Conservation (phyloP, 768 basidiomycete species). For the Rhizopogon rudus region DNA sequence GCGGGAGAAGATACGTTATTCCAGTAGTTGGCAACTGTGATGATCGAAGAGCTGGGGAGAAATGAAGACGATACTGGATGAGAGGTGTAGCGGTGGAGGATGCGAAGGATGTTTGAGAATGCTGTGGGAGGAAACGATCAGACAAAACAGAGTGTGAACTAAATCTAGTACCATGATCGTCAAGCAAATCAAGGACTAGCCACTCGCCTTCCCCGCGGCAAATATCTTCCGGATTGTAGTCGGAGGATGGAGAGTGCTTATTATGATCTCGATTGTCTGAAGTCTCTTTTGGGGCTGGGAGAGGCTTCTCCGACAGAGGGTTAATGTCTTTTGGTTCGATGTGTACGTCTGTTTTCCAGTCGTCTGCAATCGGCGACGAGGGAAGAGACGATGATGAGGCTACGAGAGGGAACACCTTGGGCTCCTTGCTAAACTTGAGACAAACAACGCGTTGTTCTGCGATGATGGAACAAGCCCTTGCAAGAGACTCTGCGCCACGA, state of each 20-base stretch:
- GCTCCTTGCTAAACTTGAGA: slow-evolving; percentile 29
- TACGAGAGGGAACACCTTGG: background rate
- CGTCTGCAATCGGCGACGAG: slow-evolving; percentile 20
- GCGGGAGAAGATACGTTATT: slow-evolving; percentile 5
- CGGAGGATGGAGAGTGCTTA: background rate
- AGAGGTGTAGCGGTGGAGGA: slow-evolving; percentile 42
- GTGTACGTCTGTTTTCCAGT: slow-evolving; percentile 3
- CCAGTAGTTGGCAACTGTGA: slow-evolving; percentile 48
- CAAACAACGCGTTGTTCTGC: slow-evolving; percentile 32
- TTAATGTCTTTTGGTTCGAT: slow-evolving; percentile 2
- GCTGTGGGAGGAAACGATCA: slow-evolving; percentile 25
- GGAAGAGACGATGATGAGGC: slow-evolving; percentile 18
- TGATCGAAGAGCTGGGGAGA: slow-evolving; percentile 38
- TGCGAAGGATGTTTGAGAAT: slow-evolving; percentile 44
- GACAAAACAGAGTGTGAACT: background rate
- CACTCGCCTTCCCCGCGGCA: slow-evolving; percentile 34
- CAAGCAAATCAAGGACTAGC: slow-evolving; percentile 49
- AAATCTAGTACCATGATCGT: slow-evolving; percentile 33
- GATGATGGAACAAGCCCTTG: slow-evolving; percentile 18
- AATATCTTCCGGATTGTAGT: slow-evolving; percentile 5
- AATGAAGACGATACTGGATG: slow-evolving; percentile 37
- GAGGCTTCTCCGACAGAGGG: background rate
- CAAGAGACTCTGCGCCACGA: slow-evolving; percentile 40
- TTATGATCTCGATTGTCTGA: background rate
- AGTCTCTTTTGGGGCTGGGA: background rate